Evolutionary conservation across 805 yeast species (phyloP).

Genomic region (Spencermartinsiella europaea): DNA sequence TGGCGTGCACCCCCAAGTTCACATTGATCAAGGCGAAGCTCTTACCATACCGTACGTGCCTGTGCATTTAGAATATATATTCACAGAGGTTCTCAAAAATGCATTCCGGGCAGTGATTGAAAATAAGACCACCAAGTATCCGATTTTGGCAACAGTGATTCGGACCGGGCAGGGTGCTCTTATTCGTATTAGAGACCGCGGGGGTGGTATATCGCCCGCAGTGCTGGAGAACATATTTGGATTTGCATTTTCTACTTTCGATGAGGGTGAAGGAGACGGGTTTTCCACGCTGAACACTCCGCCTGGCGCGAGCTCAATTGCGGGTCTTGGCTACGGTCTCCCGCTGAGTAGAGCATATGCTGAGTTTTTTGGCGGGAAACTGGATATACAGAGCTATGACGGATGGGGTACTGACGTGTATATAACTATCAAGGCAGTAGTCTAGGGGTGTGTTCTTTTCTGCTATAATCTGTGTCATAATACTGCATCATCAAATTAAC

Average conservation of each 20-base stretch:
- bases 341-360: conserved; percentile 77
- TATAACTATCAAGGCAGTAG: conserved; percentile 34
- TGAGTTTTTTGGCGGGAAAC: conserved; percentile 64
- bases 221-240: conserved; percentile 68
- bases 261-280: conserved; percentile 49
- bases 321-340: conserved; percentile 95
- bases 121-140: conserved; percentile 36
- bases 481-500: no score
- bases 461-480: no score
- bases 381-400: conserved; percentile 62
- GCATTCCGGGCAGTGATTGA: conserved; percentile 87
- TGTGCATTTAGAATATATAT: conserved; percentile 79
- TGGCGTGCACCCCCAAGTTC: conserved; percentile 62
- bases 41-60: conserved; percentile 77
- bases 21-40: conserved; percentile 52
- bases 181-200: conserved; percentile 76
- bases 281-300: conserved; percentile 56
- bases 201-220: conserved; percentile 78
- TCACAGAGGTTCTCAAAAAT: conserved; percentile 83
- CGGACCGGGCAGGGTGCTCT: conserved; percentile 49
- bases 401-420: conserved; percentile 82
- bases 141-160: conserved; percentile 46
- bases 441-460: no score
- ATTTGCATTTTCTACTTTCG: conserved; percentile 80
- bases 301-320: conserved; percentile 68